Evolutionary conservation across 2,329 filamentous ascomycete species (phyloP), one percentile per base, ranked within the genome.

Genomic region (Pseudofabraea citricarpa): DNA sequence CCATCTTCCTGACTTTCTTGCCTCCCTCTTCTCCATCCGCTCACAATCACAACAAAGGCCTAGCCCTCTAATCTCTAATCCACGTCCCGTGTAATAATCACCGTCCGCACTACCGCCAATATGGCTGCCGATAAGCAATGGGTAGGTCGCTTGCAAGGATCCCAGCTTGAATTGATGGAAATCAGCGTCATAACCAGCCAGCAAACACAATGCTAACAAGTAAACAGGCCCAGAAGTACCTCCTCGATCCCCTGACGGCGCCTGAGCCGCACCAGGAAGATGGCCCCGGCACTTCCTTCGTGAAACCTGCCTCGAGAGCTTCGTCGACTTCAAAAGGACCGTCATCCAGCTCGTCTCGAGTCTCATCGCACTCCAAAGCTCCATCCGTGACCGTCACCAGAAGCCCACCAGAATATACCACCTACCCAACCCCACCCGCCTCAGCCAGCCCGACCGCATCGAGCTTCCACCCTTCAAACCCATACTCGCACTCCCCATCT

Each of bases 211-310:
- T 22, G 13, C 23, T 36, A 16, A 32, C 38, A 35, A 22, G 41
- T 23, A 27, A 15, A 24, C 57, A 87, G 83, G 81, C 83, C 33
- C 69, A 73, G 41, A 74, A 78, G 56, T 81, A 84, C 57, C 69
- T 89, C 35, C 76, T 88, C 51, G 81, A 85, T 54, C 85, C 85
- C 51, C 68, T 89, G 49, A 80, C 72, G 54, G 82, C 74, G 18
- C 81, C 81, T 8, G 80, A 86, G 49, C 84, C 84, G 12, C 78
- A 72, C 47, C 75, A 83, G 49, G 79, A 85, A 58, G 84, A 79
- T 37, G 81, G 83, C 6, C 75, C 76, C n/a, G 77, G 77, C 46
- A 69, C 71, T 3, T 77, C 78, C 49, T 59, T 58, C 38, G 47
- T 24, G 40, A 36, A 35, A 32, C 36, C 12, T 9, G n/a, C 26